phyloP scores from a whole-genome alignment of 176 grass and related monocot genomes.

The Oryza meyeriana region DNA sequence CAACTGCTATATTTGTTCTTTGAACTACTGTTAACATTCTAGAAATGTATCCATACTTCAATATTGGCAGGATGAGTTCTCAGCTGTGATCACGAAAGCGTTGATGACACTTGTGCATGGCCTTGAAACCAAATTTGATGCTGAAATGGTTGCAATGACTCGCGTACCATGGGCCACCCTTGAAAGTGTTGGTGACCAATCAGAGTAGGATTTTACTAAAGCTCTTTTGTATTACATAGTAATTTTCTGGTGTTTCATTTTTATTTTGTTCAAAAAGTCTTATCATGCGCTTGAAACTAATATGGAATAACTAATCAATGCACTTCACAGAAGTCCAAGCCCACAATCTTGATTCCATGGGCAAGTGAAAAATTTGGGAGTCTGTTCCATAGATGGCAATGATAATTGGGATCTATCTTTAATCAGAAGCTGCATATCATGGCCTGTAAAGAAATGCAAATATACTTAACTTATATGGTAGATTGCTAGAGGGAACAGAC shows the following conservation, averaged over 20 bases:
- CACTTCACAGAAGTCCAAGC: neutral
- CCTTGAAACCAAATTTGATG: constrained; percentile 97
- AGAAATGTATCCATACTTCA: constrained; percentile 11
- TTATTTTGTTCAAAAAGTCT: constrained; percentile 5
- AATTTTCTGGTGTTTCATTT: constrained; percentile 2
- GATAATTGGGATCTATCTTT: constrained; percentile 7
- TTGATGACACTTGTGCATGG: constrained; percentile 96
- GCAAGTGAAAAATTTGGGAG: neutral
- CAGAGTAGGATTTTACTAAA: constrained; percentile 65
- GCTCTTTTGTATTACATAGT: constrained; percentile 19
- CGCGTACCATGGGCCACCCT: constrained; percentile 94
- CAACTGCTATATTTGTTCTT: neutral
- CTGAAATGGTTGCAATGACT: constrained; percentile 96
- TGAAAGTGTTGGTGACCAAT: constrained; percentile 98
- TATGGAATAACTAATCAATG: neutral
- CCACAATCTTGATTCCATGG: constrained; percentile 1
- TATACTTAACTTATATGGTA: neutral
- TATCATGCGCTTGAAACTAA: constrained; percentile 5
- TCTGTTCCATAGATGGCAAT: constrained; percentile 18
- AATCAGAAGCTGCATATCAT: neutral
- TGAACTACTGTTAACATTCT: constrained; percentile 18
- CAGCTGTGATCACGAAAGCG: constrained; percentile 89
- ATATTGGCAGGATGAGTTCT: constrained; percentile 90
- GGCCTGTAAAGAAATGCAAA: neutral
- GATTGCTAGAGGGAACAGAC: neutral